phyloP scores from a whole-genome alignment of 768 basidiomycete species.

The Fomitopsis pulvina region DNA sequence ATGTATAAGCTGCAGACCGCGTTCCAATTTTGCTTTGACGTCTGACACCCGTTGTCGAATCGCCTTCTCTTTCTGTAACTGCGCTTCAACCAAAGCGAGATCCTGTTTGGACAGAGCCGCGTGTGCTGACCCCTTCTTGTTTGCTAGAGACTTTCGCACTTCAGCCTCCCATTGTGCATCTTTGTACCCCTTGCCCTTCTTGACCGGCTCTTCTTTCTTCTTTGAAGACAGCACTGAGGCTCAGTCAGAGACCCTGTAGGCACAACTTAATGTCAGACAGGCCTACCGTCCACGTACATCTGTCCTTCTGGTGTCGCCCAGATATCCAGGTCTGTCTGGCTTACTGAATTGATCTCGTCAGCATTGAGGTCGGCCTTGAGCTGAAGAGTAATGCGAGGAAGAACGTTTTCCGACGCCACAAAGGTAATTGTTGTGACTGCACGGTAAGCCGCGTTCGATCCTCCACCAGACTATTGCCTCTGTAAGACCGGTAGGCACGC shows the following conservation, averaged over 20 bases:
- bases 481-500: conserved; percentile 18
- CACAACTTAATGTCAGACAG: not conserved
- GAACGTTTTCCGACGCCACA: conserved; percentile 60
- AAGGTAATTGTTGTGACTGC: conserved; percentile 76
- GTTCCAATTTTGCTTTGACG: conserved; percentile 48
- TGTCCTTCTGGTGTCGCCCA: conserved; percentile 85
- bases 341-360: conserved; percentile 50
- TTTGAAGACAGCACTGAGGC: conserved; percentile 54
- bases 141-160: conserved; percentile 75
- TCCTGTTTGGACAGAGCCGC: conserved; percentile 75
- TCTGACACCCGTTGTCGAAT: conserved; percentile 53
- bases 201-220: conserved; percentile 43
- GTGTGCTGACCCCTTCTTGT: conserved; percentile 46
- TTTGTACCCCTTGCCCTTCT: conserved; percentile 83
- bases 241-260: not conserved
- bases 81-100: conserved; percentile 73
- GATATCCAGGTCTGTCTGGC: conserved; percentile 69
- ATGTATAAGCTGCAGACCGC: conserved; percentile 65
- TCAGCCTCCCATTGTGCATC: conserved; percentile 96
- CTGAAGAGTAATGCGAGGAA: conserved; percentile 68
- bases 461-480: conserved; percentile 5
- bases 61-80: conserved; percentile 72
- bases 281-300: conserved; percentile 70
- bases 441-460: conserved; percentile 62
- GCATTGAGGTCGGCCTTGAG: conserved; percentile 61